Percentiles rank a stretch among this genome's conserved stretches.
Evolutionary conservation across 169 alveolate genomes (phyloP).

Genomic region (Eimeria mitis): DNA sequence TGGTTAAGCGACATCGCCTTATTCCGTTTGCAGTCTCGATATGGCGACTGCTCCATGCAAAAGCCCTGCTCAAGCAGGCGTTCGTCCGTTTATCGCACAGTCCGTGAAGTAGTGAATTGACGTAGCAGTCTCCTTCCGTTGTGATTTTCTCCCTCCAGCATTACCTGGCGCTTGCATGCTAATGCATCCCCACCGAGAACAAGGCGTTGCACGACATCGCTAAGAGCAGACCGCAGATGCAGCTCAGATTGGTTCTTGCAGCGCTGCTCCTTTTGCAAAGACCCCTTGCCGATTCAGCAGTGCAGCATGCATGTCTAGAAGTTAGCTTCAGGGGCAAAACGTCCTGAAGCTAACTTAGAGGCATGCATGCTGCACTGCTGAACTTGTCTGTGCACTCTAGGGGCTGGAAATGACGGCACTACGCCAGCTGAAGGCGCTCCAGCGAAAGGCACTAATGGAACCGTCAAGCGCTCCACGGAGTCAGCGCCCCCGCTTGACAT

Average conservation of each 20-base stretch:
- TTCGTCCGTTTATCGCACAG: neutral
- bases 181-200: neutral
- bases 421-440: neutral
- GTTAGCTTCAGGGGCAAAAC: neutral
- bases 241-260: neutral
- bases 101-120: neutral
- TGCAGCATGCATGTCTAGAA: neutral
- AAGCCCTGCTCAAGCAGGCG: neutral
- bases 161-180: neutral
- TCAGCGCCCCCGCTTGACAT: neutral
- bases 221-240: neutral
- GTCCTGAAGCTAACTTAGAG: neutral
- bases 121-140: neutral
- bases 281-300: neutral
- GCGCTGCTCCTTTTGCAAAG: neutral
- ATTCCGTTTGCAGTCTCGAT: neutral
- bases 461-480: neutral
- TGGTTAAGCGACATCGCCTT: neutral
- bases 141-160: neutral
- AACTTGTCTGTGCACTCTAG: neutral
- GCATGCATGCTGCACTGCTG: neutral
- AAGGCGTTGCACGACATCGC: neutral
- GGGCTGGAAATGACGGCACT: neutral
- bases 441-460: neutral
- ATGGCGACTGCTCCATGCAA: neutral